phyloP scores from a whole-genome alignment of 2,329 filamentous ascomycete genomes.

The Botrytis porri region DNA sequence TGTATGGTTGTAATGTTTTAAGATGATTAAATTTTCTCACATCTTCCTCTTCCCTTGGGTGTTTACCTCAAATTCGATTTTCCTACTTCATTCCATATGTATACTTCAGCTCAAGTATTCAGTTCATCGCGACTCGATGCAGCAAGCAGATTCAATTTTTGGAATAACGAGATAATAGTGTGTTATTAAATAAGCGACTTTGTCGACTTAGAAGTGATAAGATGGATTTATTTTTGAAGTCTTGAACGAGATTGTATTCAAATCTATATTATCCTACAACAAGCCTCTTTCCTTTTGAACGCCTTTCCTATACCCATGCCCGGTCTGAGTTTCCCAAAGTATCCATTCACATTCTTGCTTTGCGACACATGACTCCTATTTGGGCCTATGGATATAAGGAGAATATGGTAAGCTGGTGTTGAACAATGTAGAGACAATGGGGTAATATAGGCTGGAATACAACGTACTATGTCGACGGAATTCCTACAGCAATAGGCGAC shows the following conservation, averaged over 20 bases:
- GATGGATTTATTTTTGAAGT: not conserved
- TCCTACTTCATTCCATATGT: not conserved
- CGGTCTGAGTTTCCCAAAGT: too few species aligned
- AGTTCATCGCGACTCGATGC: not conserved
- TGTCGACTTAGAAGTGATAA: not conserved
- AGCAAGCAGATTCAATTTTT: not conserved
- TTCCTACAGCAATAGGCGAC: not conserved
- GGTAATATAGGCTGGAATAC: not conserved
- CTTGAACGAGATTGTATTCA: not conserved
- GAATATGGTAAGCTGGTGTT: not conserved
- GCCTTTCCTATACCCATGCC: not conserved
- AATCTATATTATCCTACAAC: not conserved
- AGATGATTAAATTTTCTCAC: not conserved
- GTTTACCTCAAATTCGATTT: not conserved
- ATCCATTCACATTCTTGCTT: not conserved
- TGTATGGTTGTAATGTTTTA: not conserved
- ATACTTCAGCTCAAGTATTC: not conserved
- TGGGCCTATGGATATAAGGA: not conserved
- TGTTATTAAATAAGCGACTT: not conserved
- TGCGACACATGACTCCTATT: slow-evolving; percentile 1
- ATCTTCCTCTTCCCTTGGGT: not conserved
- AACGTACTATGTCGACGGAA: slow-evolving; percentile 1
- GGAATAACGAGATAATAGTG: not conserved
- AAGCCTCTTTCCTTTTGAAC: too few species aligned
- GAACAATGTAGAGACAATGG: too few species aligned